A percentile compares a stretch with the other conserved stretches of the same genome.
These are phyloP conservation scores for Diplogelasinospora grovesii DNA, from an alignment of 495 filamentous ascomycete species.

Conservation along the genomic window DNA sequence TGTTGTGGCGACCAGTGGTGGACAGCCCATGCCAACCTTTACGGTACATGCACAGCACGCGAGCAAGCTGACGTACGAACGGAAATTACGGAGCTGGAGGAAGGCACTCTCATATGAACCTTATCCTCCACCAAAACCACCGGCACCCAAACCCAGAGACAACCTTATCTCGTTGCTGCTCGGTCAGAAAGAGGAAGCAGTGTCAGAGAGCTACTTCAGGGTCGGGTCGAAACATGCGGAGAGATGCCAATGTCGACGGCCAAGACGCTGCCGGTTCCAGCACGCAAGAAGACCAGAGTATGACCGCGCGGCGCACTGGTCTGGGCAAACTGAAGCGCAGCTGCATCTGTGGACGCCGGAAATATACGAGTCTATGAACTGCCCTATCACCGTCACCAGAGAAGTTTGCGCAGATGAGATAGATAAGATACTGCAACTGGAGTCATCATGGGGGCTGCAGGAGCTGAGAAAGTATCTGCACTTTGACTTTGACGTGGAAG, in stretches of 20 bases:
- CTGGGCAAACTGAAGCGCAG: constrained; percentile 18
- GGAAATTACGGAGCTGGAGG: constrained; percentile 17
- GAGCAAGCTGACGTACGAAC: constrained; percentile 18
- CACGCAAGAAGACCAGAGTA: constrained; percentile 5
- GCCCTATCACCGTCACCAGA: constrained; percentile 15
- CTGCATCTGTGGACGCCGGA: constrained; percentile 23
- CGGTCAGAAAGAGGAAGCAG: too few relatives aligned
- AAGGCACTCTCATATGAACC: constrained; percentile 17
- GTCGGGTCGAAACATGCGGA: constrained; percentile 11
- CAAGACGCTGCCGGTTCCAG: constrained; percentile 8
- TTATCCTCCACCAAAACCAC: constrained; percentile 6
- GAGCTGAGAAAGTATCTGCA: constrained; percentile 13
- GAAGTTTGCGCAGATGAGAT: constrained; percentile 14
- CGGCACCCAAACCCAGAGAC: too few relatives aligned
- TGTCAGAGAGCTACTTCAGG: constrained; percentile 5
- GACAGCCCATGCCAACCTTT: constrained; percentile 9
- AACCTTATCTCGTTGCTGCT: too few relatives aligned
- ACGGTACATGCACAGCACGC: constrained; percentile 16
- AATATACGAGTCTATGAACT: constrained; percentile 19
- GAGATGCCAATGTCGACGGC: constrained; percentile 8
- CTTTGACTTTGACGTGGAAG: constrained; percentile 21
- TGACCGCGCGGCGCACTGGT: constrained; percentile 18
- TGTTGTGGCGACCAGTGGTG: background rate
- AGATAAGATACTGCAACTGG: constrained; percentile 8
- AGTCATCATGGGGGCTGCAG: background rate